Evolutionary conservation across 805 yeast genomes (phyloP).

Genomic region (Danielia oregonensis): DNA sequence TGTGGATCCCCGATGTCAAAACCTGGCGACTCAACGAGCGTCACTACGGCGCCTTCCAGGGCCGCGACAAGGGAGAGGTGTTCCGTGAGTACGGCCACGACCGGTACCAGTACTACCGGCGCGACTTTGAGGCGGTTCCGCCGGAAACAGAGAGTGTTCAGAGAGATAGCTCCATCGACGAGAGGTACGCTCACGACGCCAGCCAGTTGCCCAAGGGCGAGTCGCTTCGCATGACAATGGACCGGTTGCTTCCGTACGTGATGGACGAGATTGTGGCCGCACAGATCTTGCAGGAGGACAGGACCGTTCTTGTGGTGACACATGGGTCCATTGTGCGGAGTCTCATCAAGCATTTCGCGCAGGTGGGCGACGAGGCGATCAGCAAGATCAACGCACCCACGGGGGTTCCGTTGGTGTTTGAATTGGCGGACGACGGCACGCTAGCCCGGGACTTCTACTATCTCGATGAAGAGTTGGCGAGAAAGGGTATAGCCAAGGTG

Average conservation of each 20-base stretch:
- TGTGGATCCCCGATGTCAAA: slow-evolving; percentile 37
- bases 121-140: slow-evolving; percentile 37
- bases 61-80: slow-evolving; percentile 34
- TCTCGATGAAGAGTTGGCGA: slow-evolving; percentile 38
- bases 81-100: slow-evolving; percentile 33
- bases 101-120: slow-evolving; percentile 35
- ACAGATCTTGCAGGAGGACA: slow-evolving; percentile 20
- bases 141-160: slow-evolving; percentile 22
- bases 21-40: slow-evolving; percentile 43
- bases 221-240: slow-evolving; percentile 35
- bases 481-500: slow-evolving; percentile 29
- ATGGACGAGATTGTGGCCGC: slow-evolving; percentile 24
- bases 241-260: slow-evolving; percentile 37
- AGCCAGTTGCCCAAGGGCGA: slow-evolving; percentile 35
- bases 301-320: slow-evolving; percentile 36
- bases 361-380: slow-evolving; percentile 35
- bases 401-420: slow-evolving; percentile 43
- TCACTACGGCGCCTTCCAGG: slow-evolving; percentile 43
- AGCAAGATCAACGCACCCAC: slow-evolving; percentile 41
- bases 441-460: slow-evolving; percentile 31
- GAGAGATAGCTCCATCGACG: slow-evolving; percentile 33
- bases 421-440: slow-evolving; percentile 28
- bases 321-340: slow-evolving; percentile 43
- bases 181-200: slow-evolving; percentile 26
- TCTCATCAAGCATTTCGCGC: slow-evolving; percentile 34